Evolutionary conservation across 148 eudicot species (phyloP).

Genomic region (Rheum nobile): DNA sequence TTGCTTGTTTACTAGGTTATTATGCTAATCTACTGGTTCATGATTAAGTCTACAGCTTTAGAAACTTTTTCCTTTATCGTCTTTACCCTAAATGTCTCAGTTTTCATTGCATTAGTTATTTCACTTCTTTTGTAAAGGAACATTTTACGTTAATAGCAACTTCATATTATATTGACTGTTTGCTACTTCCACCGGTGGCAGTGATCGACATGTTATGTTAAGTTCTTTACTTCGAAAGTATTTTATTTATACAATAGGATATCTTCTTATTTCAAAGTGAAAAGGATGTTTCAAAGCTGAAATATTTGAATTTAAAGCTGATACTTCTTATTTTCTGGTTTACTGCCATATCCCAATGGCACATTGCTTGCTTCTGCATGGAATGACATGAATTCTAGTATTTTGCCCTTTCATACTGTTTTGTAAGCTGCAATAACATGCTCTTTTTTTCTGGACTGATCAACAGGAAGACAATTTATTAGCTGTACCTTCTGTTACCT

Average conservation of each 20-base stretch:
- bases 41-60: not conserved
- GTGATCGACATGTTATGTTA: not conserved
- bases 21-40: not conserved
- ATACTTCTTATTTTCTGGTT: not conserved
- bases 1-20: not conserved
- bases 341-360: not conserved
- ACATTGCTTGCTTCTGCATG: not conserved
- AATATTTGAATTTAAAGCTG: not conserved
- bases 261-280: not conserved
- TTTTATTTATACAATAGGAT: not conserved
- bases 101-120: not conserved
- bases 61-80: not conserved
- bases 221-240: not conserved
- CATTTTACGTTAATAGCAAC: not conserved
- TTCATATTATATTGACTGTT: not conserved
- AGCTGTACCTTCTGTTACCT: slow-evolving; percentile 51
- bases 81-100: not conserved
- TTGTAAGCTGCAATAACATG: not conserved
- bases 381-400: not conserved
- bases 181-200: not conserved
- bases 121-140: not conserved
- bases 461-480: slow-evolving; percentile 52
- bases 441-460: not conserved
- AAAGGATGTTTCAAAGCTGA: not conserved
- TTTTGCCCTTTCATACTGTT: not conserved